A percentile compares a stretch with the other conserved stretches of the same genome.
Conservation (phyloP, 441 rosid species). For the Corymbia citriodora region DNA sequence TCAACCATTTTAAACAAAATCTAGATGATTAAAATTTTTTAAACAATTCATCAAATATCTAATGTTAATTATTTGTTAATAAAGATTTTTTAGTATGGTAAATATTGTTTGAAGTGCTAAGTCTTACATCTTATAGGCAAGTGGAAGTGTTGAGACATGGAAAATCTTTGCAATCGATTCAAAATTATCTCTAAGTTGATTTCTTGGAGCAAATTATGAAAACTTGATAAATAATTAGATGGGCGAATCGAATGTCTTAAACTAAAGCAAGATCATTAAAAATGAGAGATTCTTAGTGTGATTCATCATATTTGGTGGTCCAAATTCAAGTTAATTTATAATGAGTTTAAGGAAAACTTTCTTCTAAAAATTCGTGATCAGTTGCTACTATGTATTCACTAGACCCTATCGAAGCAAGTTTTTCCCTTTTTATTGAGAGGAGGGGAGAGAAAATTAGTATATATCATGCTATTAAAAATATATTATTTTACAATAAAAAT, state of each 20-base stretch:
- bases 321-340: not conserved
- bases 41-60: not conserved
- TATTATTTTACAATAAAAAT: not conserved
- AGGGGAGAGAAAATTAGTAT: not conserved
- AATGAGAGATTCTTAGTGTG: accelerated
- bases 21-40: not conserved
- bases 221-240: too few species aligned
- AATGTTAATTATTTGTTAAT: accelerated
- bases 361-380: not conserved
- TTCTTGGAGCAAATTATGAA: accelerated
- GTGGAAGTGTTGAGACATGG: accelerated
- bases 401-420: accelerated
- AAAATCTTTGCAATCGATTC: accelerated
- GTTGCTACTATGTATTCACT: not conserved
- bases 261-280: not conserved
- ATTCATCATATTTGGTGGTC: not conserved
- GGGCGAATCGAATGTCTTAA: not conserved
- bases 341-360: accelerated
- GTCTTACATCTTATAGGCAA: accelerated
- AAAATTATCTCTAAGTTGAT: not conserved
- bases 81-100: not conserved
- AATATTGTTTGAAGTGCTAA: accelerated
- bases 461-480: accelerated
- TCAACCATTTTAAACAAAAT: accelerated
- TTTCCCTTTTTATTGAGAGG: not conserved